Conservation (phyloP, 2,329 filamentous ascomycete genomes). For the Periconia macrospinosa region DNA sequence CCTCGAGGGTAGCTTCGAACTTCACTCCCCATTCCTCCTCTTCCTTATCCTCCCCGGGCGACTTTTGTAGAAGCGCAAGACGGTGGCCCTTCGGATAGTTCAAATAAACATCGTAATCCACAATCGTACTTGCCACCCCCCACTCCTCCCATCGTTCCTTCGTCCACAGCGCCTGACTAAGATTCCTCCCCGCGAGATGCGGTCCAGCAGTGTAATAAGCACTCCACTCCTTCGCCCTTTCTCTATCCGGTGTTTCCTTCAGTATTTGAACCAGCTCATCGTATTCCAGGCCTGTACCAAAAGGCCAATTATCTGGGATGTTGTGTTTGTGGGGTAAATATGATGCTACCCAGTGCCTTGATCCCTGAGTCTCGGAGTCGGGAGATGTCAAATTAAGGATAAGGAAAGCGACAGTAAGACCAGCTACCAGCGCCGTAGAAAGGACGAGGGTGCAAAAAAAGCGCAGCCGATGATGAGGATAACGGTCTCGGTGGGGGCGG, state of each 20-base stretch:
- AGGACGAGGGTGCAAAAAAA: slow-evolving; percentile 67
- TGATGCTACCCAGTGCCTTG: neutral
- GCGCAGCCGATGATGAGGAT: slow-evolving; percentile 60
- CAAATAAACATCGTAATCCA: slow-evolving; percentile 55
- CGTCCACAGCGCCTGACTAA: slow-evolving; percentile 56
- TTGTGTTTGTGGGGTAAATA: slow-evolving; percentile 22
- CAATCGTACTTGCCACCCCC: slow-evolving; percentile 50
- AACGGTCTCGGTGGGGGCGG: slow-evolving; percentile 55
- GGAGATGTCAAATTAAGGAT: slow-evolving; percentile 42
- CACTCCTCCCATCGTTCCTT: slow-evolving; percentile 53
- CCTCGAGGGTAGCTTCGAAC: slow-evolving; percentile 80
- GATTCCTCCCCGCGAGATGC: slow-evolving; percentile 55
- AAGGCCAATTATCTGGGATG: slow-evolving; percentile 44
- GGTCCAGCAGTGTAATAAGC: slow-evolving; percentile 55
- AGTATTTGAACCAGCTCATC: slow-evolving; percentile 59
- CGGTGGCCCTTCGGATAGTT: slow-evolving; percentile 55
- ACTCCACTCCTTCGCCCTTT: slow-evolving; percentile 54
- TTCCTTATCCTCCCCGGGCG: slow-evolving; percentile 34
- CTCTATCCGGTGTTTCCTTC: slow-evolving; percentile 55
- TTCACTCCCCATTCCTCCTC: slow-evolving; percentile 59
- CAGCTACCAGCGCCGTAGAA: slow-evolving; percentile 39
- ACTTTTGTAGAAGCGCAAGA: slow-evolving; percentile 55
- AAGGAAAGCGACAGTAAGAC: slow-evolving; percentile 41
- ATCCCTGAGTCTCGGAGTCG: slow-evolving; percentile 19
- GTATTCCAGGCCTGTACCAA: slow-evolving; percentile 53